A percentile compares a stretch with the other conserved stretches of the same genome.
These are phyloP conservation scores for Gamsiella multidivaricata DNA, from an alignment of 192 early-diverging fungal genomes.

Conservation along the genomic window DNA sequence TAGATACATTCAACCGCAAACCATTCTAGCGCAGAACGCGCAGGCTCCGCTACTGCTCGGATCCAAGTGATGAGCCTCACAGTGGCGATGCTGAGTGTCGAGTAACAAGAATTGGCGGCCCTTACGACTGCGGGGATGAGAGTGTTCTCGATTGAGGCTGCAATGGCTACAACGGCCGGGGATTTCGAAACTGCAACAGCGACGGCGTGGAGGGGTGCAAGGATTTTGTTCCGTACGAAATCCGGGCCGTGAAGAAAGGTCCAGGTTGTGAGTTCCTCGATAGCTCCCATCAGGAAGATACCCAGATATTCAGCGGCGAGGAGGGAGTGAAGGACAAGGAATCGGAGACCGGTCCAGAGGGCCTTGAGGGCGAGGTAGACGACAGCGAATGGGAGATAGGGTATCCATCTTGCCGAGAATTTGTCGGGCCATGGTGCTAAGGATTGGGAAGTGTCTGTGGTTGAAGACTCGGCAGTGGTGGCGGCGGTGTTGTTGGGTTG, in stretches of 20 bases:
- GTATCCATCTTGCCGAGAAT: constrained; percentile 38
- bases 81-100: neutral
- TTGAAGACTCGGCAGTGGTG: too few species aligned
- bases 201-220: constrained; percentile 1
- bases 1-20: constrained; percentile 34
- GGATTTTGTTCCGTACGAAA: constrained; percentile 8
- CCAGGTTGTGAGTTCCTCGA: constrained; percentile 21
- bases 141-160: neutral
- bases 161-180: constrained; percentile 8
- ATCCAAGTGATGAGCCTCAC: neutral
- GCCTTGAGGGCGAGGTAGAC: constrained; percentile 31
- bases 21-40: constrained; percentile 12
- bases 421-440: constrained; percentile 15
- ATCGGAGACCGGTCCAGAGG: constrained; percentile 19
- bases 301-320: constrained; percentile 8
- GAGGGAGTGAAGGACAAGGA: constrained; percentile 19
- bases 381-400: constrained; percentile 40
- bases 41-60: constrained; percentile 8
- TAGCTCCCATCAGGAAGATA: neutral
- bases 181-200: constrained; percentile 1
- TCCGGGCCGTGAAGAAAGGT: constrained; percentile 30
- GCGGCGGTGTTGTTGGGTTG: neutral
- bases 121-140: constrained; percentile 10
- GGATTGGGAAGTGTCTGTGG: neutral
- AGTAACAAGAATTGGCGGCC: neutral